phyloP scores from a whole-genome alignment of 176 grass and related monocot species.

The Avena atlantica region DNA sequence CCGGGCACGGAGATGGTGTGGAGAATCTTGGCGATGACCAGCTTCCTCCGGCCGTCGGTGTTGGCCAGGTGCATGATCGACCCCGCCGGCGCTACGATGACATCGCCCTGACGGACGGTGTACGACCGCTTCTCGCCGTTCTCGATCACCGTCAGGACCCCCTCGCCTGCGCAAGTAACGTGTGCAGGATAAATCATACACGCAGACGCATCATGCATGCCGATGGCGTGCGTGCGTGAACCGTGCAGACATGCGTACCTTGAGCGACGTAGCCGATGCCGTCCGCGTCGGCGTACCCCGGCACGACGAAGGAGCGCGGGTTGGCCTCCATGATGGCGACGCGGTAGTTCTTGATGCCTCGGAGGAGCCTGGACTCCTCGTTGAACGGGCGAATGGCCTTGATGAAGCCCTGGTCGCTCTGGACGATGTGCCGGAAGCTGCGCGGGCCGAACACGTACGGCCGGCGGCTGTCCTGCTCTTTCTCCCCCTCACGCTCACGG shows the following conservation, averaged over 20 bases:
- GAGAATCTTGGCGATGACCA: slow-evolving; percentile 66
- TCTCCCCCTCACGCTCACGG: background rate
- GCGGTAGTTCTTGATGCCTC: slow-evolving; percentile 75
- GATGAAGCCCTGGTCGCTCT: slow-evolving; percentile 61
- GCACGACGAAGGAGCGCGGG: slow-evolving; percentile 69
- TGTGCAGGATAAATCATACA: background rate
- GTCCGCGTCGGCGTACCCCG: slow-evolving; percentile 67
- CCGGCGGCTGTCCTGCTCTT: background rate
- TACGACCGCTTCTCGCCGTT: slow-evolving; percentile 63
- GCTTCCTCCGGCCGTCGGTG: slow-evolving; percentile 68
- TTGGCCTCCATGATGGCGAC: slow-evolving; percentile 59
- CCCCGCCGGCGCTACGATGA: slow-evolving; percentile 64
- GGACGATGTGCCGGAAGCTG: slow-evolving; percentile 44
- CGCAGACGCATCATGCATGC: too few relatives aligned
- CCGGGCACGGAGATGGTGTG: slow-evolving; percentile 68
- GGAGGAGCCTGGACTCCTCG: slow-evolving; percentile 59
- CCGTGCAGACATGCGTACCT: slow-evolving; percentile 38
- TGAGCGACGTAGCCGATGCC: slow-evolving; percentile 62
- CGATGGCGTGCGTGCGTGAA: background rate
- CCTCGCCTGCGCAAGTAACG: slow-evolving; percentile 49
- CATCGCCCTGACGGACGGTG: slow-evolving; percentile 57
- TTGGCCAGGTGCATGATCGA: slow-evolving; percentile 63
- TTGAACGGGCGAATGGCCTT: slow-evolving; percentile 58
- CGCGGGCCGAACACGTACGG: slow-evolving; percentile 67
- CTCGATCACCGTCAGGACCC: slow-evolving; percentile 50